A percentile compares a stretch with the other conserved stretches of the same genome.
Evolutionary conservation across 495 filamentous ascomycete species (phyloP).

Genomic region (Chaetomium cochliodes): DNA sequence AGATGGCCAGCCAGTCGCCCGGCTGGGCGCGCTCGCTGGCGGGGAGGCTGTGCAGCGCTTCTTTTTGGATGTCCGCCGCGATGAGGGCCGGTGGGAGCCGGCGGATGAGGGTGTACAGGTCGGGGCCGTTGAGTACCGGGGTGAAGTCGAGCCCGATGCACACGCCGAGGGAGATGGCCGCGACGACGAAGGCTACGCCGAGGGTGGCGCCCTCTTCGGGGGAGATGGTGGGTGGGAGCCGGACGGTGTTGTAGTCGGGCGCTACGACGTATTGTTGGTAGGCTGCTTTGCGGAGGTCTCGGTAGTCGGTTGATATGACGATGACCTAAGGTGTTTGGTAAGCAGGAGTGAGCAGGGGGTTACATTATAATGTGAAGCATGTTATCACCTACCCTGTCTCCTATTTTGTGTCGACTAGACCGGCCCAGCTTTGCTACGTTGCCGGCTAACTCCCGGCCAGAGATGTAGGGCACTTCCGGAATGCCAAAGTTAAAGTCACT

Average conservation of each 20-base stretch:
- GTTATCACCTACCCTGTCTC: constrained; percentile 47
- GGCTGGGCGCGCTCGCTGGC: constrained; percentile 44
- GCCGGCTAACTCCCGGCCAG: constrained; percentile 63
- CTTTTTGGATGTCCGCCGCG: constrained; percentile 52
- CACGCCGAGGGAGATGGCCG: constrained; percentile 58
- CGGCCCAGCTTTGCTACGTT: constrained; percentile 50
- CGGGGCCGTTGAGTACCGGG: constrained; percentile 48
- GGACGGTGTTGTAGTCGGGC: constrained; percentile 61
- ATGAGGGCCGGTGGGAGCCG: constrained; percentile 41
- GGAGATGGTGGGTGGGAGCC: constrained; percentile 49
- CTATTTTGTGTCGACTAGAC: constrained; percentile 48
- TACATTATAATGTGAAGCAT: too few relatives aligned
- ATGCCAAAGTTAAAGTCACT: constrained; percentile 67
- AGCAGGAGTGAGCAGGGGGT: background rate
- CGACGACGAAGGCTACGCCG: constrained; percentile 64
- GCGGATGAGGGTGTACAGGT: constrained; percentile 49
- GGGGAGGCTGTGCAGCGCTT: constrained; percentile 51
- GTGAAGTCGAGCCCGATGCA: constrained; percentile 61
- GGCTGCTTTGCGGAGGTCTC: constrained; percentile 64
- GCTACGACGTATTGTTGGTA: constrained; percentile 68
- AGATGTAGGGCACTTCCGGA: constrained; percentile 63
- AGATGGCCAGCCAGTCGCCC: constrained; percentile 67
- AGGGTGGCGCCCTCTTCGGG: constrained; percentile 57
- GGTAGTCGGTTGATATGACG: constrained; percentile 67
- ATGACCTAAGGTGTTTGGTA: constrained; percentile 41